Conservation (phyloP, 768 basidiomycete genomes). For the Pholiota microspora region DNA sequence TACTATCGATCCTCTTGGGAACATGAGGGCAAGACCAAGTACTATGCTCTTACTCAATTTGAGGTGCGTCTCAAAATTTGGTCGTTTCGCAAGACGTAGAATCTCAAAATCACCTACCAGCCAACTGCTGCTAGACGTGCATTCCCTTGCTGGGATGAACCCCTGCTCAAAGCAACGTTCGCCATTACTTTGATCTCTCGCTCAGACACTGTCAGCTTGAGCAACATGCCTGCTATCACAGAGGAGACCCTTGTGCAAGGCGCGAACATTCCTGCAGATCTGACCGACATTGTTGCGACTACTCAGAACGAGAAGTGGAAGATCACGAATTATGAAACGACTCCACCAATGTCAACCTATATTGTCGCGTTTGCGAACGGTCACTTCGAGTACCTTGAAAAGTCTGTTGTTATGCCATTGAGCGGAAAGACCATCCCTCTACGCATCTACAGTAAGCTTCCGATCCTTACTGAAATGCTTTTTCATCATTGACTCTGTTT, state of each 20-base stretch:
- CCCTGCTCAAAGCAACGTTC: constrained; percentile 84
- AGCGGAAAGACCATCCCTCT: constrained; percentile 81
- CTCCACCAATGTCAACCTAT: constrained; percentile 88
- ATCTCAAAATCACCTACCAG: constrained; percentile 32
- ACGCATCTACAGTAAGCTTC: constrained; percentile 71
- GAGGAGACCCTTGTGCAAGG: constrained; percentile 46
- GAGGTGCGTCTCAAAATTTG: constrained; percentile 43
- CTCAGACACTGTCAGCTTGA: constrained; percentile 69
- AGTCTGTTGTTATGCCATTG: constrained; percentile 74
- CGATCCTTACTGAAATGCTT: background rate
- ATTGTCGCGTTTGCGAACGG: constrained; percentile 89
- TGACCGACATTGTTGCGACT: constrained; percentile 41
- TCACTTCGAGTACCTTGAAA: constrained; percentile 69
- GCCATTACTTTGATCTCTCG: constrained; percentile 78
- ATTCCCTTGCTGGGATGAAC: constrained; percentile 94
- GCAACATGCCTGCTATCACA: constrained; percentile 82
- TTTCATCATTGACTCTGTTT: constrained; percentile 5
- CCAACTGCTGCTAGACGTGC: constrained; percentile 82
- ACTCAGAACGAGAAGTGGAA: constrained; percentile 64
- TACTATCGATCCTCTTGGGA: constrained; percentile 76
- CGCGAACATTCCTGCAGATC: constrained; percentile 23
- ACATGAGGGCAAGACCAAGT: constrained; percentile 58
- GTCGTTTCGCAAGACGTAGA: background rate
- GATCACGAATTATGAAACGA: constrained; percentile 75
- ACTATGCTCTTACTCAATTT: constrained; percentile 87